Evolutionary conservation across 345 rosid genomes (phyloP).

Genomic region (sweet orange (Citrus sinensis)): DNA sequence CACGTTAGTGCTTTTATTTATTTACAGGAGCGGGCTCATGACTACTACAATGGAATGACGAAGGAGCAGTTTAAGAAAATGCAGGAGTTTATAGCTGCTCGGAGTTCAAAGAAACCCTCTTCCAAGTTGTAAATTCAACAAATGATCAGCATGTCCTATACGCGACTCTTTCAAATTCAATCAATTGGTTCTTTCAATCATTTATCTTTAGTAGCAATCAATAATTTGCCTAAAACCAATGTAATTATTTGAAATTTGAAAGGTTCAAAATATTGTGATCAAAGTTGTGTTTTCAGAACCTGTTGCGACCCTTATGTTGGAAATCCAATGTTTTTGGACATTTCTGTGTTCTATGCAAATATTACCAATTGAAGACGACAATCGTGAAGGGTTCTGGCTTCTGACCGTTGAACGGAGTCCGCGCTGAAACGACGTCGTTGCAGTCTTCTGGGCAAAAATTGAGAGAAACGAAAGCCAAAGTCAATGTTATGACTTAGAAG

Average conservation of each 20-base stretch:
- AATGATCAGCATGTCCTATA: background rate
- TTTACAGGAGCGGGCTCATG: slow-evolving; percentile 74
- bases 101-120: slow-evolving; percentile 56
- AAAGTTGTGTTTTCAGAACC: background rate
- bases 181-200: background rate
- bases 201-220: background rate
- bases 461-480: no score
- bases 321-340: background rate
- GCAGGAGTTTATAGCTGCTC: slow-evolving; percentile 84
- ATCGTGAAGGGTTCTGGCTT: no score
- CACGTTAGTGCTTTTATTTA: background rate
- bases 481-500: no score
- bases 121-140: slow-evolving; percentile 49
- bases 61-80: slow-evolving; percentile 92
- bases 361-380: no score
- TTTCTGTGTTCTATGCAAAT: background rate
- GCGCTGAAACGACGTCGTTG: no score
- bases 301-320: background rate
- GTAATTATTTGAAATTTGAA: no score
- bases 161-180: background rate
- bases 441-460: no score
- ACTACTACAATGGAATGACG: slow-evolving; percentile 73
- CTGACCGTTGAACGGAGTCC: rapidly evolving
- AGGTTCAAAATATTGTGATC: background rate
- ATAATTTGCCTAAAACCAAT: background rate